Conservation (phyloP, 1,284 basidiomycete species). For the Inonotus obliquus region DNA sequence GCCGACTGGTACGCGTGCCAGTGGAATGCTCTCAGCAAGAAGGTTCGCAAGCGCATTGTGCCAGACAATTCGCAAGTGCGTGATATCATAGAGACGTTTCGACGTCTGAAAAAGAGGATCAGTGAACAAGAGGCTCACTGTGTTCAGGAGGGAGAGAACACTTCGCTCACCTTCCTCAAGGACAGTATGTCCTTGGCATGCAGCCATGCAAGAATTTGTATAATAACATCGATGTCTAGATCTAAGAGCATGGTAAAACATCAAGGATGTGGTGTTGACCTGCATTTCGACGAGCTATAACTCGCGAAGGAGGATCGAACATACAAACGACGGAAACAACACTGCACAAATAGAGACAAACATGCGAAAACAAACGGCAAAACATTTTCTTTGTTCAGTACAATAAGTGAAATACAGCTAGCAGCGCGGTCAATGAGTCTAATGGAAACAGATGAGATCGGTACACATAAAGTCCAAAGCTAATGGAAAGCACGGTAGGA, state of each 20-base stretch:
- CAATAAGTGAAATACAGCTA: no score
- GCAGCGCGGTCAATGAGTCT: no score
- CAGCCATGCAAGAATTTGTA: slow-evolving; percentile 7
- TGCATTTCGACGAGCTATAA: neutral
- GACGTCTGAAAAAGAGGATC: slow-evolving; percentile 39
- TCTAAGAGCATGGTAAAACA: neutral
- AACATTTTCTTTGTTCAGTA: no score
- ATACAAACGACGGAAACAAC: no score
- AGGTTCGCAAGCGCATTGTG: slow-evolving; percentile 38
- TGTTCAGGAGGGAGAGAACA: no score
- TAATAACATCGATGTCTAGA: slow-evolving; percentile 14
- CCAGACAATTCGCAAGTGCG: slow-evolving; percentile 49
- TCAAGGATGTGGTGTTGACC: neutral
- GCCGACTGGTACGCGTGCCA: slow-evolving; percentile 29
- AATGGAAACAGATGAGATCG: no score
- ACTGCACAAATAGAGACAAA: no score
- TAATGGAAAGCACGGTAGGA: no score
- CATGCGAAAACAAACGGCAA: no score
- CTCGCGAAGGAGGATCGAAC: no score
- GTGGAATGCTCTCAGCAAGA: slow-evolving; percentile 40
- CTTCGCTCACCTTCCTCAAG: slow-evolving; percentile 10
- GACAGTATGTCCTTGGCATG: slow-evolving; percentile 11
- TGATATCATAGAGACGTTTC: slow-evolving; percentile 36
- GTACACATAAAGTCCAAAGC: no score
- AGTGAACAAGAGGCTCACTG: neutral